Evolutionary conservation across 192 early-diverging fungal species (phyloP).

Genomic region (Phlyctochytrium planicorne): DNA sequence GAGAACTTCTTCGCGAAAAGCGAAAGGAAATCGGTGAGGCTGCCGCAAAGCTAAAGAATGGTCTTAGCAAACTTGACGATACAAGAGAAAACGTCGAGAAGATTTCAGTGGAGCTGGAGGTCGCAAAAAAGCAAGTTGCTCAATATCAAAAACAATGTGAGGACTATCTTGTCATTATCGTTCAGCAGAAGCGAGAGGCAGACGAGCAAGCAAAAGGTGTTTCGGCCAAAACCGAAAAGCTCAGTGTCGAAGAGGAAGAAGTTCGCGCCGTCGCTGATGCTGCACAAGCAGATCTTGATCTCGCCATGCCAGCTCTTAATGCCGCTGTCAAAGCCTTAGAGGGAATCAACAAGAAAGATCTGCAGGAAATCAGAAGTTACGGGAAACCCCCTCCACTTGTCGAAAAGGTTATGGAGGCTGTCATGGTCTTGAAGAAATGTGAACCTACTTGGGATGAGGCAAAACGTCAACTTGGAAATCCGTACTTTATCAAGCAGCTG

Average conservation of each 20-base stretch:
- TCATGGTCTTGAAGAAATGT: conserved; percentile 60
- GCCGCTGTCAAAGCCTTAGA: conserved; percentile 59
- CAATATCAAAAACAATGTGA: conserved; percentile 65
- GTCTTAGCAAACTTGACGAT: conserved; percentile 62
- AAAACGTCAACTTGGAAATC: conserved; percentile 59
- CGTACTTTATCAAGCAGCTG: conserved; percentile 65
- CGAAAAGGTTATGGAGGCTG: conserved; percentile 63
- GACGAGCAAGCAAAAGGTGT: conserved; percentile 65
- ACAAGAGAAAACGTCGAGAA: conserved; percentile 56
- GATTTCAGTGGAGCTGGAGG: conserved; percentile 61
- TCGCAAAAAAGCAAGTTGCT: conserved; percentile 61
- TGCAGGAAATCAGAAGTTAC: conserved; percentile 59
- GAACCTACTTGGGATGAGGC: conserved; percentile 66
- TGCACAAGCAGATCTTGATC: conserved; percentile 60
- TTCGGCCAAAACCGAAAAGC: conserved; percentile 56
- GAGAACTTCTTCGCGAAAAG: conserved; percentile 53
- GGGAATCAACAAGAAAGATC: conserved; percentile 61
- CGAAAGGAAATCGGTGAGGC: conserved; percentile 55
- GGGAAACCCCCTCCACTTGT: conserved; percentile 63
- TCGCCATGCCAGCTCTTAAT: conserved; percentile 57
- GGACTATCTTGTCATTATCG: conserved; percentile 64
- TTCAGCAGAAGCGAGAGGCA: conserved; percentile 65
- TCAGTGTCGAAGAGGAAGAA: conserved; percentile 60
- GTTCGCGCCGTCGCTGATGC: conserved; percentile 57
- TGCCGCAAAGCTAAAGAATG: conserved; percentile 53